phyloP scores from a whole-genome alignment of 2,329 filamentous ascomycete species.

The Calonectria leucothoes region DNA sequence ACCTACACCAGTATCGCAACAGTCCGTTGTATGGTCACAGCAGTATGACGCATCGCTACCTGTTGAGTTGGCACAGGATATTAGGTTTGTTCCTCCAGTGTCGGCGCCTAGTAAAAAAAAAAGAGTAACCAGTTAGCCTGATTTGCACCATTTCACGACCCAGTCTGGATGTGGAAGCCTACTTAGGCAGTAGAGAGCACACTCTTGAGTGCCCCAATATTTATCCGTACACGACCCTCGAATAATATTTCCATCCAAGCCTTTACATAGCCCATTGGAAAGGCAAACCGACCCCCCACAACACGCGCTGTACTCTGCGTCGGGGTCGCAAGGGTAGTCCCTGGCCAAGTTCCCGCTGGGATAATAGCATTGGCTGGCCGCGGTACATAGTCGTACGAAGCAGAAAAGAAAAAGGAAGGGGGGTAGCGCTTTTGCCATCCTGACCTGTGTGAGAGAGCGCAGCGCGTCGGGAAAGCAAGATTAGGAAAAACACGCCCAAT shows the following conservation, averaged over 20 bases:
- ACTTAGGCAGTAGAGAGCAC: constrained; percentile 29
- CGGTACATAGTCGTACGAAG: constrained; percentile 4
- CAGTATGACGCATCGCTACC: constrained; percentile 38
- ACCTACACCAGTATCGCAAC: constrained; percentile 39
- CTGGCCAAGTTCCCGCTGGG: constrained; percentile 28
- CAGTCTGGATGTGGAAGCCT: neutral
- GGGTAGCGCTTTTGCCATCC: neutral
- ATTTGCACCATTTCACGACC: neutral
- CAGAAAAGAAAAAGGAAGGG: constrained; percentile 11
- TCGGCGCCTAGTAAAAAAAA: constrained; percentile 24
- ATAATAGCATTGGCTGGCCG: constrained; percentile 32
- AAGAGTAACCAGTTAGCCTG: neutral
- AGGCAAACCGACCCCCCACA: constrained; percentile 36
- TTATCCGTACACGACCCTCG: constrained; percentile 41
- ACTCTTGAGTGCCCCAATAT: constrained; percentile 33
- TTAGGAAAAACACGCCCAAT: too few relatives aligned
- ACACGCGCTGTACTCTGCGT: constrained; percentile 33
- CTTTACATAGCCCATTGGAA: constrained; percentile 36
- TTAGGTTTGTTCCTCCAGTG: constrained; percentile 38
- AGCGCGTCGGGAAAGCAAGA: too few relatives aligned
- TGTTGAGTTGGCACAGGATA: constrained; percentile 41
- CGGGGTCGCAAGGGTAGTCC: constrained; percentile 32
- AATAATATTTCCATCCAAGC: constrained; percentile 32
- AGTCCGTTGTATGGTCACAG: constrained; percentile 36
- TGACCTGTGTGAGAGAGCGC: too few relatives aligned